phyloP scores from a whole-genome alignment of 2,329 filamentous ascomycete genomes.

The Aspergillus bombycis region DNA sequence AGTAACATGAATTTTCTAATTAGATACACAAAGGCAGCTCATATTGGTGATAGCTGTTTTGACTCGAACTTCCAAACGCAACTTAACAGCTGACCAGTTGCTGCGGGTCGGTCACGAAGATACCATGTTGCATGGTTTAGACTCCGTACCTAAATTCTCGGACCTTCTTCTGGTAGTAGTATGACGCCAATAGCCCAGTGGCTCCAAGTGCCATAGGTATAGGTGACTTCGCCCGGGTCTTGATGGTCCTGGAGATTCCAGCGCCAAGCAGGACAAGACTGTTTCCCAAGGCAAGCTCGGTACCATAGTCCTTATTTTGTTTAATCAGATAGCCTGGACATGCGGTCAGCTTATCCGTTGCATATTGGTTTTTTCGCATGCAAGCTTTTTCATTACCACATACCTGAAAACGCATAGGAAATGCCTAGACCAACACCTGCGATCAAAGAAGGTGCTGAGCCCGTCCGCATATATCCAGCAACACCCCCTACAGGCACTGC shows the following conservation, averaged over 20 bases:
- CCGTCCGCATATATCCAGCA: conserved; percentile 21
- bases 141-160: neutral
- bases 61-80: neutral
- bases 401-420: conserved; percentile 23
- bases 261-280: conserved; percentile 21
- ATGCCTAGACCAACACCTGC: conserved; percentile 22
- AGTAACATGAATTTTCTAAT: neutral
- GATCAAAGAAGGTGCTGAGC: conserved; percentile 21
- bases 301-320: conserved; percentile 25
- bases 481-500: conserved; percentile 22
- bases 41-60: neutral
- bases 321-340: conserved; percentile 21
- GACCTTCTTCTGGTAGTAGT: neutral
- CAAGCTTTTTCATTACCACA: neutral
- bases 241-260: conserved; percentile 16
- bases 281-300: conserved; percentile 24
- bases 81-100: neutral
- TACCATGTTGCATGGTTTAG: neutral
- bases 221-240: conserved; percentile 17
- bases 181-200: neutral
- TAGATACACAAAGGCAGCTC: neutral
- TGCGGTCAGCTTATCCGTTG: neutral
- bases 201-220: conserved; percentile 20
- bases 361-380: neutral
- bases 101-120: too few relatives aligned